Percentiles rank a stretch among this genome's conserved stretches.
Evolutionary conservation across 306 rosid genomes (phyloP).

Genomic region (Vigna hirtella): DNA sequence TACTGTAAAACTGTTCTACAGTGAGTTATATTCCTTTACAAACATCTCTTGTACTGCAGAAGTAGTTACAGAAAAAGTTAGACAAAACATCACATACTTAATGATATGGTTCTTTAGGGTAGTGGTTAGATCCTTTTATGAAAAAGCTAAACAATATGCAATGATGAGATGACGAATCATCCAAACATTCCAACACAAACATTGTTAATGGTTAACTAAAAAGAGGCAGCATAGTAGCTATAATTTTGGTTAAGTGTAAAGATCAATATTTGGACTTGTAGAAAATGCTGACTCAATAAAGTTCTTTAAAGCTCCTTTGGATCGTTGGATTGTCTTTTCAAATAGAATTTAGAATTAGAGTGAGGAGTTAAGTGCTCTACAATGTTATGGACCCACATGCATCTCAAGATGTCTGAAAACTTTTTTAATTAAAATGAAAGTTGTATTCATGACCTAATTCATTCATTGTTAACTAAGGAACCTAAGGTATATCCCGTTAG

Average conservation of each 20-base stretch:
- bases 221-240: conserved; percentile 21
- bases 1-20: too few relatives aligned
- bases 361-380: conserved; percentile 42
- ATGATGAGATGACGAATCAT: conserved; percentile 32
- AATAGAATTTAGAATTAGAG: too few relatives aligned
- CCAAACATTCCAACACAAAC: conserved; percentile 25
- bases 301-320: conserved; percentile 36
- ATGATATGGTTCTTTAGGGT: not conserved
- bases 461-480: not conserved
- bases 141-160: conserved; percentile 27
- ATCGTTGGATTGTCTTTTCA: conserved; percentile 47
- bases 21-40: not conserved
- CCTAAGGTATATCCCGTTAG: conserved; percentile 4
- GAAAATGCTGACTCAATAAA: conserved; percentile 34
- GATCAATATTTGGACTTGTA: conserved; percentile 7
- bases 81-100: conserved; percentile 11
- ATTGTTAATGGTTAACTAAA: conserved; percentile 21
- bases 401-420: conserved; percentile 10
- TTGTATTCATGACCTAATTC: conserved; percentile 41
- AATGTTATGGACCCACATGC: conserved; percentile 1
- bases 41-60: not conserved
- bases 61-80: not conserved
- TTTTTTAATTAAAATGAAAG: conserved; percentile 34
- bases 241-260: not conserved
- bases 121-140: not conserved